Percentiles rank a stretch among this genome's conserved stretches.
Conservation (phyloP, 371 early-diverging fungal species). For the Amoeboradix gromovi region DNA sequence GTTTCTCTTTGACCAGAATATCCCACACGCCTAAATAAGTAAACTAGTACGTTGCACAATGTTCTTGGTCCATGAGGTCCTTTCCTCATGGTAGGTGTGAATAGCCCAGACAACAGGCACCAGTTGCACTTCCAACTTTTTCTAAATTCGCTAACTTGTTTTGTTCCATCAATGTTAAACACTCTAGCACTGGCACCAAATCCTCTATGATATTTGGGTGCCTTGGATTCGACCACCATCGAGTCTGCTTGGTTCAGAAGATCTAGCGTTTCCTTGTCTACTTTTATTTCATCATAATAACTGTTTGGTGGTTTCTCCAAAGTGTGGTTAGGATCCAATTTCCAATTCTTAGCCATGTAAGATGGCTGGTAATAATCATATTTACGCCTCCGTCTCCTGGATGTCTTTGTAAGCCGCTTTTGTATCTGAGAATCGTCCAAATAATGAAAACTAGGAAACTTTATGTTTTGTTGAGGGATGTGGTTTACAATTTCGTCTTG, state of each 20-base stretch:
- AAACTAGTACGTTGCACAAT: constrained; percentile 5
- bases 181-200: constrained; percentile 6
- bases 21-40: constrained; percentile 7
- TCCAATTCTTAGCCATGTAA: neutral
- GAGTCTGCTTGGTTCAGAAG: neutral
- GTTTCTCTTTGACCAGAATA: constrained; percentile 6
- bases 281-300: neutral
- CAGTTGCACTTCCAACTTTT: constrained; percentile 8
- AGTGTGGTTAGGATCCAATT: neutral
- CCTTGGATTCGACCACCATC: neutral
- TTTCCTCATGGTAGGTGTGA: constrained; percentile 8
- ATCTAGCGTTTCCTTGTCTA: neutral
- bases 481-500: neutral
- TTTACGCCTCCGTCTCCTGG: neutral
- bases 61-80: constrained; percentile 8
- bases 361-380: neutral
- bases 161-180: constrained; percentile 7
- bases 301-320: neutral
- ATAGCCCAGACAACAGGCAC: constrained; percentile 7
- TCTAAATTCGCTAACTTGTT: constrained; percentile 7
- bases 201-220: constrained; percentile 6
- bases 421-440: neutral
- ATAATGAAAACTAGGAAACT: neutral
- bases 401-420: neutral
- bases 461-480: neutral